A percentile compares a stretch with the other conserved stretches of the same genome.
These are phyloP conservation scores for Colletotrichum sp. DNA, from an alignment of 2,329 filamentous ascomycete species.

Conservation along the genomic window DNA sequence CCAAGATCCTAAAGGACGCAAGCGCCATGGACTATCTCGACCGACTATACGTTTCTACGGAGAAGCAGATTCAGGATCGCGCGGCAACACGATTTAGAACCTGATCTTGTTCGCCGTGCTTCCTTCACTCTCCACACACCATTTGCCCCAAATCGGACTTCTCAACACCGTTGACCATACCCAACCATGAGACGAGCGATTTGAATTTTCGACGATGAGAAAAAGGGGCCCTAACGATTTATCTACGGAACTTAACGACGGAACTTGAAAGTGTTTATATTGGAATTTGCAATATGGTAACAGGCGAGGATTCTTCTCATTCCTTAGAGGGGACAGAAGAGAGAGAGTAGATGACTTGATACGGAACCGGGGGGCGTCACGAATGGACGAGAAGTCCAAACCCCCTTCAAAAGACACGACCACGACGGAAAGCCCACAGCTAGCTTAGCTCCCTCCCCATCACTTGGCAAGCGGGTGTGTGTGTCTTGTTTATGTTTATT, in stretches of 20 bases:
- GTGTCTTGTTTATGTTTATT: conserved; percentile 10
- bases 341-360: conserved; percentile 16
- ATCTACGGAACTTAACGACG: conserved; percentile 14
- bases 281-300: not conserved
- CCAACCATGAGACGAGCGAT: not conserved
- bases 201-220: not conserved
- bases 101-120: conserved; percentile 23
- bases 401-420: not conserved
- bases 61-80: conserved; percentile 77
- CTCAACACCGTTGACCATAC: not conserved
- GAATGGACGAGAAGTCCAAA: not conserved
- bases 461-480: conserved; percentile 14
- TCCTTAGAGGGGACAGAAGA: conserved; percentile 14
- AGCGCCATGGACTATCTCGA: conserved; percentile 84
- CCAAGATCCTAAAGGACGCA: conserved; percentile 85
- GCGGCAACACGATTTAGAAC: conserved; percentile 46
- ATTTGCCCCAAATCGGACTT: not conserved
- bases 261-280: conserved; percentile 5
- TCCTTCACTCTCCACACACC: not conserved
- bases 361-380: conserved; percentile 10
- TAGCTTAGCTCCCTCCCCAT: conserved; percentile 3
- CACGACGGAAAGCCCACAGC: conserved; percentile 1
- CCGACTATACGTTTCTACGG: conserved; percentile 81
- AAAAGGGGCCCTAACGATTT: not conserved
- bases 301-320: not conserved